Conservation (phyloP, 768 basidiomycete genomes). For the Amanita inopinata region DNA sequence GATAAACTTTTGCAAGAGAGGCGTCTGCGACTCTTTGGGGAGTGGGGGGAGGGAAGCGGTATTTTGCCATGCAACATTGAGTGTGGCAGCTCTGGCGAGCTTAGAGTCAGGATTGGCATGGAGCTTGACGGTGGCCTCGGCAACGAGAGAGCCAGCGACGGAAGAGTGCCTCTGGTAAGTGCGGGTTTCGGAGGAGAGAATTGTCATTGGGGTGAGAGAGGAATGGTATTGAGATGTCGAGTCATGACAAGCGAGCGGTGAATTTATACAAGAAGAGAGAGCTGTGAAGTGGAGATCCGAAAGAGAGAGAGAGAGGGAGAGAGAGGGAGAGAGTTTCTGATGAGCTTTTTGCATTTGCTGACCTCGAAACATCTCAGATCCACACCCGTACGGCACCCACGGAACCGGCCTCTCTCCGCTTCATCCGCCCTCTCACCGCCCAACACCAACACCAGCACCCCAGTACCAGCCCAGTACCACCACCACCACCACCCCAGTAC, state of each 20-base stretch:
- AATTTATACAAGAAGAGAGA: neutral
- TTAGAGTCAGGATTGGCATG: conserved; percentile 12
- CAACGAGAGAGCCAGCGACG: conserved; percentile 14
- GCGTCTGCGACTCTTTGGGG: conserved; percentile 12
- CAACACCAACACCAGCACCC: conserved; percentile 1
- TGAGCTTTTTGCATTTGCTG: too few species aligned
- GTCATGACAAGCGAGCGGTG: conserved; percentile 5
- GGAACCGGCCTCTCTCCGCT: neutral
- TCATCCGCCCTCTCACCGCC: neutral
- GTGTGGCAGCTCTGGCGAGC: conserved; percentile 13
- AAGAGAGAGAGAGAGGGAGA: too few species aligned
- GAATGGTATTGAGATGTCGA: conserved; percentile 4
- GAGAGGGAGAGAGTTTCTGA: too few species aligned
- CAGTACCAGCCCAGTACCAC: too few species aligned
- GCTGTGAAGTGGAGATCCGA: conserved; percentile 5
- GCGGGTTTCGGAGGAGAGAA: conserved; percentile 22
- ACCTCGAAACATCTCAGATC: neutral
- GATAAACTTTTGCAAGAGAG: conserved; percentile 48
- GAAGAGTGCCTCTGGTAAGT: conserved; percentile 20
- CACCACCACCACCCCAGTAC: too few species aligned
- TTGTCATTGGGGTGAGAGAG: conserved; percentile 16
- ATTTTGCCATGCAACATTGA: conserved; percentile 11
- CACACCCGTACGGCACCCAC: conserved; percentile 1
- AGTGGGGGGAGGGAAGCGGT: neutral
- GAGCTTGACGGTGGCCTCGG: conserved; percentile 17